These are phyloP conservation scores for Candida sanyiensis DNA, from an alignment of 805 yeast genomes.

Conservation along the genomic window DNA sequence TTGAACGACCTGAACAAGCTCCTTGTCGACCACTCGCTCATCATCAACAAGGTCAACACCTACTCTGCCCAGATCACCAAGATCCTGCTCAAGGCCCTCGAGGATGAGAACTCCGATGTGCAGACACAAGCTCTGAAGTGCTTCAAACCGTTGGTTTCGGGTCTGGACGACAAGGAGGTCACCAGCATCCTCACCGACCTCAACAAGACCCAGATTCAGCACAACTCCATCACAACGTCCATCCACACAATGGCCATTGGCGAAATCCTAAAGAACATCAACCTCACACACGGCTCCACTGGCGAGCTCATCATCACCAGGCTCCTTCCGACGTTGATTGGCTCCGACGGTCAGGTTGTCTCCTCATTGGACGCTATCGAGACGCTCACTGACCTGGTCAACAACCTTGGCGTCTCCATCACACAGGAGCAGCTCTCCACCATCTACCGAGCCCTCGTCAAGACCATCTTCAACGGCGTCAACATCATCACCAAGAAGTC, in stretches of 20 bases:
- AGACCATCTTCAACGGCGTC: slow-evolving; percentile 33
- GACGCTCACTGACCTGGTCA: slow-evolving; percentile 49
- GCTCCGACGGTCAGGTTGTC: slow-evolving; percentile 27
- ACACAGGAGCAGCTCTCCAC: slow-evolving; percentile 30
- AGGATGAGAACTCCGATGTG: slow-evolving; percentile 65
- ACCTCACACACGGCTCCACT: slow-evolving; percentile 20
- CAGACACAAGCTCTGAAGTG: slow-evolving; percentile 68
- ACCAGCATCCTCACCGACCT: slow-evolving; percentile 17
- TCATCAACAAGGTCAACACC: slow-evolving; percentile 25
- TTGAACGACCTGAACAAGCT: slow-evolving; percentile 60
- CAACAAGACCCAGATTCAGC: slow-evolving; percentile 17
- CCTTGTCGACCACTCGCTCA: slow-evolving; percentile 27
- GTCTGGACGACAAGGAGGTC: slow-evolving; percentile 23
- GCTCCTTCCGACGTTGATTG: slow-evolving; percentile 35
- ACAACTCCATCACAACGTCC: slow-evolving; percentile 25
- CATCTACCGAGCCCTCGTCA: slow-evolving; percentile 28
- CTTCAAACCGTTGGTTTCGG: slow-evolving; percentile 34
- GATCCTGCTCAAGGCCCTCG: slow-evolving; percentile 38
- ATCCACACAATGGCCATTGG: slow-evolving; percentile 25
- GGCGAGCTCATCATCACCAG: slow-evolving; percentile 30
- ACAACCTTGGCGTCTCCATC: slow-evolving; percentile 41
- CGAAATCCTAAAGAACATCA: slow-evolving; percentile 23
- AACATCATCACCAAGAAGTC: slow-evolving; percentile 48
- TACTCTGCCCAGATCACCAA: slow-evolving; percentile 34
- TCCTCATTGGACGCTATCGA: slow-evolving; percentile 53